A percentile compares a stretch with the other conserved stretches of the same genome.
Evolutionary conservation across 2,329 filamentous ascomycete genomes (phyloP).

Genomic region (Ilyonectria destructans): DNA sequence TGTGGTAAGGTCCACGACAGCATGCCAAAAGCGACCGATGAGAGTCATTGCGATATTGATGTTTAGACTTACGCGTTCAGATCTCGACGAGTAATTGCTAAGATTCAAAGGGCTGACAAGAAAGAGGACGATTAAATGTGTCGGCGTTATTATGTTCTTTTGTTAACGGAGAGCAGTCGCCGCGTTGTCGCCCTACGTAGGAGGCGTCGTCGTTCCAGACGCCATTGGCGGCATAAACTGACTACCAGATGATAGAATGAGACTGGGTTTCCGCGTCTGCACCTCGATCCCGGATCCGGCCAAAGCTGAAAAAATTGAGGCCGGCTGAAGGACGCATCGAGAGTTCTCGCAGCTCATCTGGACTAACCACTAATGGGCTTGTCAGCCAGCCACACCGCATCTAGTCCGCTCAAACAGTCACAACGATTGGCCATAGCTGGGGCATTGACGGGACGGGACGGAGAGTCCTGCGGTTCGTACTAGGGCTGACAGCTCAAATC

Average conservation of each 20-base stretch:
- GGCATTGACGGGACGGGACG: not conserved
- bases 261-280: not conserved
- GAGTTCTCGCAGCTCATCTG: not conserved
- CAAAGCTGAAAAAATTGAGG: slow-evolving; percentile 22
- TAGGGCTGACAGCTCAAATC: not conserved
- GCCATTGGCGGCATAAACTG: not conserved
- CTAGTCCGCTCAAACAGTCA: not conserved
- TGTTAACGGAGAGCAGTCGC: not conserved
- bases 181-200: slow-evolving; percentile 3
- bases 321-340: not conserved
- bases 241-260: not conserved
- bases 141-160: not conserved
- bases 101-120: not conserved
- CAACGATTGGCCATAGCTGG: not conserved
- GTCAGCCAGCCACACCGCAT: not conserved
- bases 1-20: slow-evolving; percentile 36
- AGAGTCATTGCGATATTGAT: slow-evolving; percentile 36
- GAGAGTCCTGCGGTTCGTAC: no score
- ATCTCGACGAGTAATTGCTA: not conserved
- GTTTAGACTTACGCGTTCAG: not conserved
- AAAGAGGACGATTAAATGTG: not conserved
- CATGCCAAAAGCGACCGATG: slow-evolving; percentile 39
- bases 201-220: not conserved
- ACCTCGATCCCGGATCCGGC: slow-evolving; percentile 6
- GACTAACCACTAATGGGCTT: not conserved